Base-by-base conservation (phyloP, 1,284 basidiomycete species). In the Fomitopsis schrenkii region DNA sequence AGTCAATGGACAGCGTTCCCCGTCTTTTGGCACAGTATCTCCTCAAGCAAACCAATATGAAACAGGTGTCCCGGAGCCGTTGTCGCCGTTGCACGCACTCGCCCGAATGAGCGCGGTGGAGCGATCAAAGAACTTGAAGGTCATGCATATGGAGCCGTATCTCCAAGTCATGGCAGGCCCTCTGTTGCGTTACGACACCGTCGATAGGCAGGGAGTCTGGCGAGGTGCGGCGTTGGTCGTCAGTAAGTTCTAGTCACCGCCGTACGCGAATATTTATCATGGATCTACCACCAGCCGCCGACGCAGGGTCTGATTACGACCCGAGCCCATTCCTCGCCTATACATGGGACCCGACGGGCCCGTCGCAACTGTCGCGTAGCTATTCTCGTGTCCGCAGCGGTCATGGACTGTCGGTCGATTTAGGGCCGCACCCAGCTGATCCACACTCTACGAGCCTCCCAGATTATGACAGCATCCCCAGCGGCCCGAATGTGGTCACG, bases 111-210 rank as follows among this genome's bases (percentile, higher is more conserved):
- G 77, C 55, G 82, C 90, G 1, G 79, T 86, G 26, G 87, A 93
- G 67, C 80, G 91, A 55, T 85, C 90, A 9, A 75, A 81, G 53
- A 75, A 77, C 15, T 76, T 87, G 44, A 77, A 79, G 55, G 77
- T 83, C 12, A 83, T 83, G 22, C 80, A 82, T 30, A 93, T 90
- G 87, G 75, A 84, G 36, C 91, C 92, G 2, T 80, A 87, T 70
- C 78, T 93, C 40, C 76, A 91, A 78, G 84, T 91, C 64, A 92
- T 92, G 90, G 87, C 86, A 59, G 95, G 95, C 1, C 96, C 96
- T 12, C 80, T 98, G 45, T 77, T 99, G 64, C 86, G 90, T 63
- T 98, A 97, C 74, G 96, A 98, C 73, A 97, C 94, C 0, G 86
- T 94, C 30, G 88, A 92, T 63, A 78, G 85, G 60, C 75, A 85